phyloP scores from a whole-genome alignment of 352 stramenopile species.

The Phytophthora sansomeana region DNA sequence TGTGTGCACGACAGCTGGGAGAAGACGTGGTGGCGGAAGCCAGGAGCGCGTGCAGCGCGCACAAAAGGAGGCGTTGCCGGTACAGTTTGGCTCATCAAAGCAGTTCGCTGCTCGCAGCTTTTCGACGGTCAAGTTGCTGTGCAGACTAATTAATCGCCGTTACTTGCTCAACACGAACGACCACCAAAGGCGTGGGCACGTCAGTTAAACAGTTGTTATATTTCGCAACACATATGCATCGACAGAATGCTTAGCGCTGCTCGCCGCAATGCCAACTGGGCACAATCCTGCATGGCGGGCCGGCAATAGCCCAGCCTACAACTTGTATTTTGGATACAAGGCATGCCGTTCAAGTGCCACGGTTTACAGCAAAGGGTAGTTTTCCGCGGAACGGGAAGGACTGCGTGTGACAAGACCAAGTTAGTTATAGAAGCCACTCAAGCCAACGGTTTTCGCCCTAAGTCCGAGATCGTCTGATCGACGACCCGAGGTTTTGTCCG shows the following conservation, averaged over 20 bases:
- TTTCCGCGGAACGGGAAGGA: no score
- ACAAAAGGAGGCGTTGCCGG: conserved; percentile 9
- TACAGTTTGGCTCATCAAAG: conserved; percentile 25
- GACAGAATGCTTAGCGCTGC: conserved; percentile 3
- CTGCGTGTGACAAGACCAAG: no score
- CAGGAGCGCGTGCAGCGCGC: conserved; percentile 7
- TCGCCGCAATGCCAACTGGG: neutral
- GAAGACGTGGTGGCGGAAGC: conserved; percentile 22
- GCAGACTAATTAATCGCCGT: conserved; percentile 19
- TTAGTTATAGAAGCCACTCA: no score
- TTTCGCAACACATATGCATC: conserved; percentile 26
- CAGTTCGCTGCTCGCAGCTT: conserved; percentile 3
- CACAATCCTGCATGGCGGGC: neutral
- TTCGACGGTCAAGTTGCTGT: neutral
- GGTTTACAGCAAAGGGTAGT: no score
- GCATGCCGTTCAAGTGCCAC: no score
- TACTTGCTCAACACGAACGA: conserved; percentile 22
- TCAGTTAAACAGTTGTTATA: conserved; percentile 23
- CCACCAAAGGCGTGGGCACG: conserved; percentile 19
- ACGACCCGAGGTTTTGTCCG: no score
- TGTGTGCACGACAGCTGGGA: conserved; percentile 20
- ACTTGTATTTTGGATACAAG: no score
- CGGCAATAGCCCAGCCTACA: no score
- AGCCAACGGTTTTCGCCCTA: no score
- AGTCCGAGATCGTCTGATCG: no score